Evolutionary conservation across 495 filamentous ascomycete genomes (phyloP).

Genomic region (Lasiosphaeria ovina): DNA sequence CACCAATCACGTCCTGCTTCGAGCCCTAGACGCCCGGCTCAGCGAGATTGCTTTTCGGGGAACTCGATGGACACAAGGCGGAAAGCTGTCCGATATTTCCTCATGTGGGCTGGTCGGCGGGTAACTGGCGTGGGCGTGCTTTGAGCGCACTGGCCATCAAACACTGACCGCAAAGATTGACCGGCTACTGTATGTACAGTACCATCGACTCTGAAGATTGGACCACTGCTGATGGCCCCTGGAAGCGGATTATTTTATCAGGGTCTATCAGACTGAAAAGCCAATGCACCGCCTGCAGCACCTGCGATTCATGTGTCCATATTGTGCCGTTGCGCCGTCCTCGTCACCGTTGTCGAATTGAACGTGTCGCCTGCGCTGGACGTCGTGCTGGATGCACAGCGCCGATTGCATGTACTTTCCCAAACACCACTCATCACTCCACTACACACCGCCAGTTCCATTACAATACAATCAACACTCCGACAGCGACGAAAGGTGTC

Average conservation of each 20-base stretch:
- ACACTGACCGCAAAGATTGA: neutral
- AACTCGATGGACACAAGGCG: slow-evolving; percentile 18
- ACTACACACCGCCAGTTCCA: too few relatives aligned
- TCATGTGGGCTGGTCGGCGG: neutral
- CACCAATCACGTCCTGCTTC: slow-evolving; percentile 7
- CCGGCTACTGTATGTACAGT: too few relatives aligned
- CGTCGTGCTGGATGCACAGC: too few relatives aligned
- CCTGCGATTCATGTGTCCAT: neutral
- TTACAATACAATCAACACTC: too few relatives aligned
- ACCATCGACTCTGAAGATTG: neutral
- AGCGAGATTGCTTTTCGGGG: slow-evolving; percentile 10
- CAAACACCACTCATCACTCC: too few relatives aligned
- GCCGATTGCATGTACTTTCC: too few relatives aligned
- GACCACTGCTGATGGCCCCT: neutral
- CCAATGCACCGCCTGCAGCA: neutral
- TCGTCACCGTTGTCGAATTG: neutral
- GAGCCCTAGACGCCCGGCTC: slow-evolving; percentile 10
- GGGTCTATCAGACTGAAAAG: neutral
- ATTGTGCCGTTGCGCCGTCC: neutral
- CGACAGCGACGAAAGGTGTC: too few relatives aligned
- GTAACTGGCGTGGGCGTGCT: neutral
- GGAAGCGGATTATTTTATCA: neutral
- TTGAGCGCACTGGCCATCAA: neutral
- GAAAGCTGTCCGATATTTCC: slow-evolving; percentile 21
- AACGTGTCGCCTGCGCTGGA: too few relatives aligned